A percentile compares a stretch with the other conserved stretches of the same genome.
phyloP scores from a whole-genome alignment of 306 rosid genomes.

The Trifolium repens region DNA sequence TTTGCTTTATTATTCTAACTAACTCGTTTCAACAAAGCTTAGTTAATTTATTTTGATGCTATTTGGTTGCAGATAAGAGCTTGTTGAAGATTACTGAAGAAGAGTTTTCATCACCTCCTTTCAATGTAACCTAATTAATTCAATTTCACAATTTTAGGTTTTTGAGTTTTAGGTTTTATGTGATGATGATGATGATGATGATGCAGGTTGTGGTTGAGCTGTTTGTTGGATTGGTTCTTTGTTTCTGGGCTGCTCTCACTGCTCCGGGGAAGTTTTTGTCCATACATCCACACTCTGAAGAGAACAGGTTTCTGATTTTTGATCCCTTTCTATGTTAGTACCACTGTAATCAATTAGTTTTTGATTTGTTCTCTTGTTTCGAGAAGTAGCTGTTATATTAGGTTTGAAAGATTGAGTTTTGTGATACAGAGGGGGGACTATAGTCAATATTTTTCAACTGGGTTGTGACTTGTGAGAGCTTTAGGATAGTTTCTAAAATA shows the following conservation, averaged over 20 bases:
- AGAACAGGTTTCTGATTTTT: slow-evolving; percentile 61
- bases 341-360: neutral
- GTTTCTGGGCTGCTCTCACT: slow-evolving; percentile 72
- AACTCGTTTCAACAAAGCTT: neutral
- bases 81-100: slow-evolving; percentile 78
- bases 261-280: slow-evolving; percentile 78
- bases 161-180: neutral
- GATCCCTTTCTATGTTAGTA: neutral
- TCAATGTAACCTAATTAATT: slow-evolving; percentile 48
- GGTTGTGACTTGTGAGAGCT: neutral
- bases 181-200: neutral
- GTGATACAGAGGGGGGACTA: neutral
- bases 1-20: neutral
- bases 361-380: slow-evolving; percentile 27
- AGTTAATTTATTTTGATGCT: neutral
- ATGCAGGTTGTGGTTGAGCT: slow-evolving; percentile 70
- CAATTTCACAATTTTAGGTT: neutral
- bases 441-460: neutral
- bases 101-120: slow-evolving; percentile 79
- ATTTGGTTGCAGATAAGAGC: slow-evolving; percentile 62
- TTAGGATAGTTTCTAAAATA: neutral
- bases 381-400: neutral
- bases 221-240: slow-evolving; percentile 66
- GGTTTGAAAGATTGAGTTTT: slow-evolving; percentile 8
- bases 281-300: slow-evolving; percentile 72